Base-by-base conservation (phyloP, 1,139 yeast species). In the Hansenula lynferdii region DNA sequence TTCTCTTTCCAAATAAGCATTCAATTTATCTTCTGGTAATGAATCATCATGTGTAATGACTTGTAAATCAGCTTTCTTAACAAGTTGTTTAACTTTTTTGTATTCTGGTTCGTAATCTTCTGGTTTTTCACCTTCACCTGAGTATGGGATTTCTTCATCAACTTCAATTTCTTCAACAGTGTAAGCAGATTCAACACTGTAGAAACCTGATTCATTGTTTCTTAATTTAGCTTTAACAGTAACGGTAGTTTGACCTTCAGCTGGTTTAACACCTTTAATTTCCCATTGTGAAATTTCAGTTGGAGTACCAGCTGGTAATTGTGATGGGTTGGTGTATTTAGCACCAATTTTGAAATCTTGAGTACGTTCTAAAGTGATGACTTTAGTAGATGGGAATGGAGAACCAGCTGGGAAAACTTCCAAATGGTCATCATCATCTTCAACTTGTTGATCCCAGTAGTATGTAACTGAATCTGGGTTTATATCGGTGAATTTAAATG, bases 381-480 rank as follows among this genome's bases (percentile, higher is more conserved):
- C 80, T 77, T 92, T 92, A 53, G 97, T 89, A 45, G 92, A 79
- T 69, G 99, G 99, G 85, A 80, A 89, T 44, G 77, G 61, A 45
- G 95, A 90, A 48, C 96, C 96, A 58, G 78, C 77, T 62, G 97
- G 95, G 95, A 92, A 92, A 43, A 92, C 98, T 71, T 92, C 97
- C 65, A 92, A 74, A 63, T 85, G 90, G 61, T 82, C 90, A 44
- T 86, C 85, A 52, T 87, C 96, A 55, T 75, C 82, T 65, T 86
- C 97, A 47, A 79, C 90, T 64, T 86, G 89, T 65, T 90, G 78
- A 61, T 84, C 95, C 98, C 98, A 94, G 68, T 70, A 78, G 79
- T 87, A 94, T 38, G 97, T 85, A 51, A 94, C 97, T 34, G 96
- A 80, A 78, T 79, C 77, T 56, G 81, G 85, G 79, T 90, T 90